Percentiles rank a stretch among this genome's conserved stretches.
phyloP scores from a whole-genome alignment of 768 basidiomycete species.

The Obba rivulosa region DNA sequence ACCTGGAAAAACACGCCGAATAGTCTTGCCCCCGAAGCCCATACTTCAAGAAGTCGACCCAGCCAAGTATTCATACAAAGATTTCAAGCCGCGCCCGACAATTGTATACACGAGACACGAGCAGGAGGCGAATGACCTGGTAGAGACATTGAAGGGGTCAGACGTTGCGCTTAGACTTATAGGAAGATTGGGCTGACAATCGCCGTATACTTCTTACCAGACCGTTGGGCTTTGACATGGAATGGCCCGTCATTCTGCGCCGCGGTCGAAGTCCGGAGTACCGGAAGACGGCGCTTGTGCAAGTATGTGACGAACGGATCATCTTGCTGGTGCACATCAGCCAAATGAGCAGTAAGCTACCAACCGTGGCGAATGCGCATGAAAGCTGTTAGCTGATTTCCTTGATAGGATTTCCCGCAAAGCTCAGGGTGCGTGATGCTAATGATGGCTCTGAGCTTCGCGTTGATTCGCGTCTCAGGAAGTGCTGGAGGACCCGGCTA shows the following conservation, averaged over 20 bases:
- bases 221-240: constrained; percentile 47
- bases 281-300: constrained; percentile 38
- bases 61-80: constrained; percentile 34
- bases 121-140: constrained; percentile 36
- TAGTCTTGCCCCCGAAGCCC: background rate
- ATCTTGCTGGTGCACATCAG: constrained; percentile 46
- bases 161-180: constrained; percentile 9
- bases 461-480: constrained; percentile 25
- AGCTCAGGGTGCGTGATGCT: constrained; percentile 29
- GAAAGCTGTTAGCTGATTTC: background rate
- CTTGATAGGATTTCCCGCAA: constrained; percentile 36
- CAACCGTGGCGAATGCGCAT: background rate
- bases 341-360: constrained; percentile 37
- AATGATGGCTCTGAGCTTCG: background rate
- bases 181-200: too few species aligned
- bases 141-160: constrained; percentile 32
- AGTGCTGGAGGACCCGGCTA: constrained; percentile 35
- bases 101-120: constrained; percentile 37
- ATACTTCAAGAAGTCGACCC: constrained; percentile 3
- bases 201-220: constrained; percentile 16
- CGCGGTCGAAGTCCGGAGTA: constrained; percentile 20
- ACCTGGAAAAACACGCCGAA: background rate
- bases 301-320: constrained; percentile 36
- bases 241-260: constrained; percentile 38
- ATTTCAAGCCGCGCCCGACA: constrained; percentile 26